Base-by-base conservation (phyloP, 139 green algal genomes). In the Volvox africanus region DNA sequence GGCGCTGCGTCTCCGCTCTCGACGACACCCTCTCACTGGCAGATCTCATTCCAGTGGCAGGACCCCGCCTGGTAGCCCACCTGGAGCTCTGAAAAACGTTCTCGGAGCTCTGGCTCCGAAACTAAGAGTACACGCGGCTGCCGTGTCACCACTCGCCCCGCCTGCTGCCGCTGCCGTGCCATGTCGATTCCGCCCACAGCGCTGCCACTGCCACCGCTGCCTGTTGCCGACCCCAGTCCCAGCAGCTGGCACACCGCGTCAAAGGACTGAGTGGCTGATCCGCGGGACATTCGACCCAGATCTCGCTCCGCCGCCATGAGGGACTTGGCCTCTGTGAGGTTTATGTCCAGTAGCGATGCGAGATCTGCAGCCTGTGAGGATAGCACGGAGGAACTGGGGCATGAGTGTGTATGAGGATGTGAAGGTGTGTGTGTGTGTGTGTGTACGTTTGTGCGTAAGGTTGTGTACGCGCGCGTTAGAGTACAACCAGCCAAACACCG, bases 71-170 rank as follows among this genome's bases (percentile, higher is more conserved):
- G 26, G 73, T 80, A 19, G 1, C 67, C 18, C 37, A 62, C 85
- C 85, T 89, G 85, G 69, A 89, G 44, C 85, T 89, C 85, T 1
- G 30, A 44, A 30, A 89, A 89, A 14, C 71, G 69, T 1, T 75
- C 85, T 61, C n/a, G 44, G 65, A 89, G 69, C 85, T 89, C 85
- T 28, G n/a, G n/a, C 28, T 26, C n/a, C 69, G 85, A 21, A 76
- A 89, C 69, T 68, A 73, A 28, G 68, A 89, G 85, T 50, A 89
- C 44, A 44, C 71, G 37, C 5, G 84, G 84, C 35, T 80, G 84
- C 36, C 68, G 68, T 33, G 30, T 35, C 24, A 68, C 9, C 35
- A 89, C 5, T 35, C 26, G 14, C 3, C 67, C 68, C 36, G 37
- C 67, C 36, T 61, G 22, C 62, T 30, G 33, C 21, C 68, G 35